These are phyloP conservation scores for Agaricales sp. DNA, from an alignment of 1,284 basidiomycete species.

Conservation along the genomic window DNA sequence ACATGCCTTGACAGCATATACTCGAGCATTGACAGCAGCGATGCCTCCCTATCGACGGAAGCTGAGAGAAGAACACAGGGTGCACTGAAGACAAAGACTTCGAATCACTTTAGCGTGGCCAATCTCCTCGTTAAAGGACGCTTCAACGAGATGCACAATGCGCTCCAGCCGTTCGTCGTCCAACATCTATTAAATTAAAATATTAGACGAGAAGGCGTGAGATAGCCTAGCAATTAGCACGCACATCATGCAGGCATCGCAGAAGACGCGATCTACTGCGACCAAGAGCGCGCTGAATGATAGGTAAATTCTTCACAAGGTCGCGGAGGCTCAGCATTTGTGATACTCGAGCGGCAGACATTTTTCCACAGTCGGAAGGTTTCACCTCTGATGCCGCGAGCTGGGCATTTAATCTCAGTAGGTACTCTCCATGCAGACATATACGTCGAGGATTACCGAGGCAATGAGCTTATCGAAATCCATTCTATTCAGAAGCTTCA, in stretches of 20 bases:
- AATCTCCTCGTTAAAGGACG: slow-evolving; percentile 65
- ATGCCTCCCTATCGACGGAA: slow-evolving; percentile 45
- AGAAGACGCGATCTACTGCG: slow-evolving; percentile 53
- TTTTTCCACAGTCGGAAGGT: slow-evolving; percentile 40
- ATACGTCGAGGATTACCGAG: slow-evolving; percentile 32
- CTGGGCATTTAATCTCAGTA: slow-evolving; percentile 21
- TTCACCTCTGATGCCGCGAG: slow-evolving; percentile 53
- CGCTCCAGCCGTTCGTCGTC: slow-evolving; percentile 55
- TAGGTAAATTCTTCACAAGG: slow-evolving; percentile 55
- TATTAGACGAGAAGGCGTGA: slow-evolving; percentile 3
- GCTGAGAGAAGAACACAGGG: not conserved
- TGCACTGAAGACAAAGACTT: slow-evolving; percentile 3
- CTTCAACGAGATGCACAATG: slow-evolving; percentile 50
- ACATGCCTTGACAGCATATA: slow-evolving; percentile 74
- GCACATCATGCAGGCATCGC: slow-evolving; percentile 48
- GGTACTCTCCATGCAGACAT: not conserved
- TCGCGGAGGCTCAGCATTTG: slow-evolving; percentile 72
- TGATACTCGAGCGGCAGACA: slow-evolving; percentile 58
- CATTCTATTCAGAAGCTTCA: slow-evolving; percentile 65
- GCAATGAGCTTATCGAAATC: slow-evolving; percentile 86
- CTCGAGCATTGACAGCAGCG: slow-evolving; percentile 57
- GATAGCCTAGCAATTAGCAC: slow-evolving; percentile 9
- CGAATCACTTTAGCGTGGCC: slow-evolving; percentile 42
- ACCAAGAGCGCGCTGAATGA: slow-evolving; percentile 48
- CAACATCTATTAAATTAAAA: slow-evolving; percentile 49